Percentiles rank a stretch among this genome's conserved stretches.
Conservation (phyloP, 108 stramenopile genomes). For the Fistulifera solaris region DNA sequence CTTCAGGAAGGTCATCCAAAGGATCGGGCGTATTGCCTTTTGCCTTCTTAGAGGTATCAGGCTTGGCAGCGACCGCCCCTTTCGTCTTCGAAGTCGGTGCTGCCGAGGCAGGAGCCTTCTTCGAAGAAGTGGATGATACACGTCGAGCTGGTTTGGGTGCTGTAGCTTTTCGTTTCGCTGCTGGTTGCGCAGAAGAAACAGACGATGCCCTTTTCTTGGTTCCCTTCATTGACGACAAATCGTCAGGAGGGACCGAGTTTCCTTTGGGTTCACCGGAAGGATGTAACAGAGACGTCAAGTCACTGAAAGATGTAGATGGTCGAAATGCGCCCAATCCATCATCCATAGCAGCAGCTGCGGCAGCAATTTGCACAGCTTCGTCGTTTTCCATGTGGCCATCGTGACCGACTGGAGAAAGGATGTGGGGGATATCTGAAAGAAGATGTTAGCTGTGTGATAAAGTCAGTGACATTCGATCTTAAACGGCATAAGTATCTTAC, state of each 20-base stretch:
- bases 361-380: slow-evolving; percentile 2
- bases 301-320: slow-evolving; percentile 54
- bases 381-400: slow-evolving; percentile 12
- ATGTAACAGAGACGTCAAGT: slow-evolving; percentile 24
- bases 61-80: not conserved
- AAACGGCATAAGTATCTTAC: not conserved
- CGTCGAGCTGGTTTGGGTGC: slow-evolving; percentile 1
- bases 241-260: slow-evolving; percentile 2
- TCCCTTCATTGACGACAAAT: not conserved
- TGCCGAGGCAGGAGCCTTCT: not conserved
- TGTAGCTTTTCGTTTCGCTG: slow-evolving; percentile 19
- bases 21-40: not conserved
- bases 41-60: not conserved
- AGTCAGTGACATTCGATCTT: not conserved
- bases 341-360: slow-evolving; percentile 12
- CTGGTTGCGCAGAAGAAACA: slow-evolving; percentile 9
- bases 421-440: slow-evolving; percentile 20
- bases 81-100: not conserved
- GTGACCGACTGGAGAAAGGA: slow-evolving; percentile 6
- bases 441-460: not conserved
- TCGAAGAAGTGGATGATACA: slow-evolving; percentile 1
- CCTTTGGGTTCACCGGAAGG: not conserved
- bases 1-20: not conserved
- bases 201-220: slow-evolving; percentile 13
- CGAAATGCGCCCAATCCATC: slow-evolving; percentile 52